A percentile compares a stretch with the other conserved stretches of the same genome.
Conservation (phyloP, 192 early-diverging fungal species). For the Coemansia sp. region DNA sequence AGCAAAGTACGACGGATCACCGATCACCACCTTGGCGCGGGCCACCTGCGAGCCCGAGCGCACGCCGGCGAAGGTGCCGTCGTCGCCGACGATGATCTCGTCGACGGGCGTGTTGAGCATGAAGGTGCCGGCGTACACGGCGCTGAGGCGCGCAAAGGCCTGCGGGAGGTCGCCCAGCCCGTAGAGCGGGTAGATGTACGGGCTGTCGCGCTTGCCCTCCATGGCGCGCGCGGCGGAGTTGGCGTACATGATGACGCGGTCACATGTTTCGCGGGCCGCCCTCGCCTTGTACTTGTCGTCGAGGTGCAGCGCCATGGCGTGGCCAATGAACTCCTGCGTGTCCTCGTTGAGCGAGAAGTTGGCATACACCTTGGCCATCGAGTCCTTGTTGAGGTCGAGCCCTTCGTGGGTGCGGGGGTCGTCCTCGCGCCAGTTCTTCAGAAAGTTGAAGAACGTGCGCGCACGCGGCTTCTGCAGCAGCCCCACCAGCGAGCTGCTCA, state of each 20-base stretch:
- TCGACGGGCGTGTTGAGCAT: conserved; percentile 95
- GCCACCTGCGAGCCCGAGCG: conserved; percentile 84
- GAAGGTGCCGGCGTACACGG: conserved; percentile 99
- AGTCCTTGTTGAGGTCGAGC: conserved; percentile 70
- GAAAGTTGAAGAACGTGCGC: conserved; percentile 95
- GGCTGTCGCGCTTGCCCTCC: conserved; percentile 80
- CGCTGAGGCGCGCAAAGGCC: conserved; percentile 94
- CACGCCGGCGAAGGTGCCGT: conserved; percentile 88
- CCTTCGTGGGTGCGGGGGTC: conserved; percentile 85
- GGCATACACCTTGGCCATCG: conserved; percentile 86
- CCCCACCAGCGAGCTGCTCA: conserved; percentile 84
- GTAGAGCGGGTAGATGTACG: conserved; percentile 98
- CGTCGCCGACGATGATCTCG: conserved; percentile 80
- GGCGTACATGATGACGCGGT: conserved; percentile 90
- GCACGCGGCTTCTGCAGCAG: conserved; percentile 92
- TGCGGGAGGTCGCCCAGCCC: conserved; percentile 98
- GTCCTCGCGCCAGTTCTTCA: conserved; percentile 86
- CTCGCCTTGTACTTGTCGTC: conserved; percentile 78
- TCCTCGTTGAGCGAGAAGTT: conserved; percentile 91
- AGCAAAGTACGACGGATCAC: conserved; percentile 93
- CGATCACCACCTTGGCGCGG: conserved; percentile 85
- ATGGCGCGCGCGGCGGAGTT: conserved; percentile 76
- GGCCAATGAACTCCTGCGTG: conserved; percentile 98
- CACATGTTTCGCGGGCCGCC: conserved; percentile 83
- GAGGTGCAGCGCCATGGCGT: conserved; percentile 93